These are phyloP conservation scores for Saksenaea vasiformis DNA, from an alignment of 371 early-diverging fungal genomes.

Conservation along the genomic window DNA sequence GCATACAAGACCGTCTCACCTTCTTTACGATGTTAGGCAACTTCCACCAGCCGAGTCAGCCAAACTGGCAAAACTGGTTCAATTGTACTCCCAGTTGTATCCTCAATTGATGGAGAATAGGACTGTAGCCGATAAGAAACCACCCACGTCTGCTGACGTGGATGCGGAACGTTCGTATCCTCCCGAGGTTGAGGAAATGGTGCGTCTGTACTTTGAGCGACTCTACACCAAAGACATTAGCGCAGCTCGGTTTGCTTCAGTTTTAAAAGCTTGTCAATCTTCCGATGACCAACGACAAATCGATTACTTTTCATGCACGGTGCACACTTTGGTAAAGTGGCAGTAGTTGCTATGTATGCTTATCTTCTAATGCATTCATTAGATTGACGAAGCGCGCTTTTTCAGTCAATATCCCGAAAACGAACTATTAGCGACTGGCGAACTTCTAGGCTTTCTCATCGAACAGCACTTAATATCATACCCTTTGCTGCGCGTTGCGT, in stretches of 20 bases:
- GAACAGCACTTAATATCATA: constrained; percentile 81
- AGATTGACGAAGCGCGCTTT: constrained; percentile 92
- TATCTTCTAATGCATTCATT: background rate
- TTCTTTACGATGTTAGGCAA: constrained; percentile 21
- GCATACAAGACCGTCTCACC: background rate
- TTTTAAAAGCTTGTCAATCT: constrained; percentile 71
- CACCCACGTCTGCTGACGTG: background rate
- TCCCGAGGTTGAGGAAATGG: constrained; percentile 77
- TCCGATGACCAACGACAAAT: constrained; percentile 69
- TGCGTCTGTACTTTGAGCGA: constrained; percentile 72
- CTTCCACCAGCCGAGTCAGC: constrained; percentile 35
- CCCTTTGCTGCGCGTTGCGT: constrained; percentile 74
- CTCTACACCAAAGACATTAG: constrained; percentile 75
- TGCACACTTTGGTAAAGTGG: constrained; percentile 74
- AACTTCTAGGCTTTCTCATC: constrained; percentile 86
- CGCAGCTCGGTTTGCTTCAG: constrained; percentile 70
- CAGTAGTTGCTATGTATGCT: too few species aligned
- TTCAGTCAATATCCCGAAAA: constrained; percentile 93
- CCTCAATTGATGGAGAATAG: constrained; percentile 26
- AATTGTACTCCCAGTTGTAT: constrained; percentile 38
- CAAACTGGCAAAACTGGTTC: constrained; percentile 33
- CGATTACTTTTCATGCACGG: constrained; percentile 79
- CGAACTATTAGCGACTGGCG: constrained; percentile 83
- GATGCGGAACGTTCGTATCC: constrained; percentile 24
- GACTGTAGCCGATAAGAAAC: constrained; percentile 13